Conservation (phyloP, 441 rosid genomes). For the Erodium texanum region DNA sequence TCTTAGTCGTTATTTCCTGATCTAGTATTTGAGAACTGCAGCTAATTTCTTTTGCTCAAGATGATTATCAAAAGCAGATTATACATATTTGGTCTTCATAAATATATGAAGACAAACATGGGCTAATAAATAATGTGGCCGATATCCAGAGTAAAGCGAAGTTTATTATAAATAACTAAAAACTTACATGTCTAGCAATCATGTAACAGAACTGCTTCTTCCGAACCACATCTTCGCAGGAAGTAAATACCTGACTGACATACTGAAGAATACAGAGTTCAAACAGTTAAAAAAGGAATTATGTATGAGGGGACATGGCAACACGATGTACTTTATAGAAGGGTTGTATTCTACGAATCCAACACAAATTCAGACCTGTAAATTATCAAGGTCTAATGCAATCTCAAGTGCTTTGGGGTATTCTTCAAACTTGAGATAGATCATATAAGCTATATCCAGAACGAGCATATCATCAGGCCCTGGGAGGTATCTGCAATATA, state of each 20-base stretch:
- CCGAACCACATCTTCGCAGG: constrained; percentile 1
- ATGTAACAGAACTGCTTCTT: constrained; percentile 7
- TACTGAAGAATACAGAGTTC: neutral
- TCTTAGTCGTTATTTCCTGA: neutral
- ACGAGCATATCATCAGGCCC: constrained; percentile 89
- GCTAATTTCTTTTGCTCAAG: neutral
- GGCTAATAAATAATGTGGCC: neutral
- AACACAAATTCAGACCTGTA: constrained; percentile 52
- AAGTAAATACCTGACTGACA: constrained; percentile 5
- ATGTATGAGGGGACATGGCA: neutral
- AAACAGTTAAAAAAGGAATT: neutral
- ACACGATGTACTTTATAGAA: neutral
- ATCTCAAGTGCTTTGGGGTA: constrained; percentile 79
- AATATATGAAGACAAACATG: neutral
- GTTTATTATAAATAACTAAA: neutral
- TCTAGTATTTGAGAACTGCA: neutral
- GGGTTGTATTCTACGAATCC: constrained; percentile 16
- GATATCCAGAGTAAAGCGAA: neutral
- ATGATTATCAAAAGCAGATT: neutral
- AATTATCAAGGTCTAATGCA: constrained; percentile 72
- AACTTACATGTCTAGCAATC: constrained; percentile 8
- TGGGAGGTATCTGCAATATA: constrained; percentile 67
- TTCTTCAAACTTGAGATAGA: constrained; percentile 71
- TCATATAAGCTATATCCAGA: constrained; percentile 69
- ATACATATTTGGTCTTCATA: neutral